Evolutionary conservation across 768 basidiomycete genomes (phyloP).

Genomic region (Amanita subjunquillea): DNA sequence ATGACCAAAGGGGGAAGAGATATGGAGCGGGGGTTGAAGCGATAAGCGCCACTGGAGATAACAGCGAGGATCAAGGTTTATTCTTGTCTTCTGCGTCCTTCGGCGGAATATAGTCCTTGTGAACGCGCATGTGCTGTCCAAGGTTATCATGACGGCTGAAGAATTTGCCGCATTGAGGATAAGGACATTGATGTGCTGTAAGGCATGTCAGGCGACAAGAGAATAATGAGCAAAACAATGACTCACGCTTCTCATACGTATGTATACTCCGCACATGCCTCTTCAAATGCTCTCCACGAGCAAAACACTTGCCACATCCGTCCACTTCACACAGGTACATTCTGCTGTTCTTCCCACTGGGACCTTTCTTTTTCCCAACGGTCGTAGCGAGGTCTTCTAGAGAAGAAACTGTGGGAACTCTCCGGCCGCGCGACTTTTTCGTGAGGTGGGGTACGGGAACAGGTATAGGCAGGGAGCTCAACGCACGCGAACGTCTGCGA

Average conservation of each 20-base stretch:
- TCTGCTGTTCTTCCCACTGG: slow-evolving; percentile 30
- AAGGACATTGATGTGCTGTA: slow-evolving; percentile 72
- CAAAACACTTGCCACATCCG: slow-evolving; percentile 83
- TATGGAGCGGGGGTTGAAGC: background rate
- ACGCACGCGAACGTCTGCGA: slow-evolving; percentile 24
- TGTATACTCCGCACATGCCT: slow-evolving; percentile 83
- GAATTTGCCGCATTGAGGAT: slow-evolving; percentile 71
- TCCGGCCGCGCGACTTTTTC: slow-evolving; percentile 60
- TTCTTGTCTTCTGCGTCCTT: background rate
- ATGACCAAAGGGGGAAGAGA: background rate
- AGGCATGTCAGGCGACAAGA: slow-evolving; percentile 3
- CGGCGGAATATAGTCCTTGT: slow-evolving; percentile 39
- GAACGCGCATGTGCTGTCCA: slow-evolving; percentile 81
- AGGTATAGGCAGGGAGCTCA: slow-evolving; percentile 35
- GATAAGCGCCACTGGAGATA: background rate
- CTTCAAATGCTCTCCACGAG: slow-evolving; percentile 84
- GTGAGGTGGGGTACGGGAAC: slow-evolving; percentile 60
- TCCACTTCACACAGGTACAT: slow-evolving; percentile 70
- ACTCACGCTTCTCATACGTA: slow-evolving; percentile 87
- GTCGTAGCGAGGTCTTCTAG: slow-evolving; percentile 18
- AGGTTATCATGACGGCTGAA: slow-evolving; percentile 87
- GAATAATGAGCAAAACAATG: slow-evolving; percentile 5
- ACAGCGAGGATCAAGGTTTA: background rate
- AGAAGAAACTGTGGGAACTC: slow-evolving; percentile 44
- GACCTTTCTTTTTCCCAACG: slow-evolving; percentile 21